Evolutionary conservation across 768 basidiomycete genomes (phyloP).

Genomic region (Daedaleopsis nitida): DNA sequence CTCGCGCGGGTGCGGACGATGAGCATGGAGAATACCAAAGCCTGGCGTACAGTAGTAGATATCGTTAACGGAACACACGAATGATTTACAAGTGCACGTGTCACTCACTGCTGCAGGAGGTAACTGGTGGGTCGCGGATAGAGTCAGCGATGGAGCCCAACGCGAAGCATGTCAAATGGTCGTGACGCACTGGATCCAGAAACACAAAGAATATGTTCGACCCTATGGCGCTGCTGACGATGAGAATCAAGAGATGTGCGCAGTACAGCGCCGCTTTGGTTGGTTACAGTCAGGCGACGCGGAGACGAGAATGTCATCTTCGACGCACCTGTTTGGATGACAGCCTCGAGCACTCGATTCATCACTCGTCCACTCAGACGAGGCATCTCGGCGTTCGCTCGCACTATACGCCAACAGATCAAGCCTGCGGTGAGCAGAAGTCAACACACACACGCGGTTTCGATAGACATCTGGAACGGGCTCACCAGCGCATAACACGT

Average conservation of each 20-base stretch:
- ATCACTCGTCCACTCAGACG: neutral
- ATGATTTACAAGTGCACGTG: too few species aligned
- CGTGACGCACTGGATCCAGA: constrained; percentile 1
- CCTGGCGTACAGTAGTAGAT: neutral
- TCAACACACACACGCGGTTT: neutral
- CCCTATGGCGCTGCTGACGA: neutral
- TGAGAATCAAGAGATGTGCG: constrained; percentile 11
- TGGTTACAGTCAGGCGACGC: neutral
- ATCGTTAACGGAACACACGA: too few species aligned
- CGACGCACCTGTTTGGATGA: constrained; percentile 10
- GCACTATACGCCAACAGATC: constrained; percentile 4
- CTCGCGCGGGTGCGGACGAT: constrained; percentile 4
- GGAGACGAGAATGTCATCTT: neutral
- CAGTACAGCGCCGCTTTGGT: constrained; percentile 10
- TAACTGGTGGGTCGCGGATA: neutral
- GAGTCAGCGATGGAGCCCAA: too few species aligned
- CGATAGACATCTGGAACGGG: neutral
- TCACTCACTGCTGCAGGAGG: neutral
- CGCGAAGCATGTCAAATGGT: too few species aligned
- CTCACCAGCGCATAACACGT: constrained; percentile 9
- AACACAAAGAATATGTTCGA: neutral
- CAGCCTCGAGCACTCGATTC: constrained; percentile 3
- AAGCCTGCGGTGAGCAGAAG: neutral
- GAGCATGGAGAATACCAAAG: constrained; percentile 12
- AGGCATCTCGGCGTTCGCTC: neutral